These are phyloP conservation scores for Larix kaempferi DNA, from an alignment of 75 land plant species.

Conservation along the genomic window DNA sequence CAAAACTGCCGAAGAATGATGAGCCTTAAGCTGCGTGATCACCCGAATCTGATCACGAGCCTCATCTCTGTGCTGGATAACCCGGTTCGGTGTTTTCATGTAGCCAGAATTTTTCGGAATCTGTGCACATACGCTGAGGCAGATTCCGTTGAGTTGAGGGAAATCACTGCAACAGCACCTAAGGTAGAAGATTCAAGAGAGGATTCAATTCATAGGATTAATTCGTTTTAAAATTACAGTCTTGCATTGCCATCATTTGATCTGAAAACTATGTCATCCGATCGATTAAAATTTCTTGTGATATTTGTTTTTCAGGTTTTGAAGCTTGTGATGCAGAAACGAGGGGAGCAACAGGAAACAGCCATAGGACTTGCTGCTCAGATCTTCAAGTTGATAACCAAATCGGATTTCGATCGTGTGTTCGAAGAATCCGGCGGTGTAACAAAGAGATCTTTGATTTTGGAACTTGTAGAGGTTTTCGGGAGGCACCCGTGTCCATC, in stretches of 20 bases:
- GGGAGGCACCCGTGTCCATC: neutral
- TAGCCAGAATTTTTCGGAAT: constrained; percentile 62
- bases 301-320: constrained; percentile 32
- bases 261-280: neutral
- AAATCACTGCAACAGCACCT: constrained; percentile 27
- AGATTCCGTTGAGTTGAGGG: constrained; percentile 28
- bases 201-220: neutral
- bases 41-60: constrained; percentile 6
- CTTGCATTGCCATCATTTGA: neutral
- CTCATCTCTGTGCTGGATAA: constrained; percentile 34
- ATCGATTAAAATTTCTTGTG: neutral
- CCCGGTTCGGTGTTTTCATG: constrained; percentile 25
- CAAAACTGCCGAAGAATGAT: constrained; percentile 45
- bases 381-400: constrained; percentile 29
- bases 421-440: constrained; percentile 20
- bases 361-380: constrained; percentile 53
- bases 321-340: constrained; percentile 32
- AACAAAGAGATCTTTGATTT: constrained; percentile 21
- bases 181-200: neutral
- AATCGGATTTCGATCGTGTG: constrained; percentile 19
- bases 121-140: constrained; percentile 38
- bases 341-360: constrained; percentile 43
- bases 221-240: neutral
- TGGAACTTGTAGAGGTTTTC: neutral
- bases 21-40: constrained; percentile 11